These are phyloP conservation scores for Ploettnerulaceae sp. DNA, from an alignment of 2,329 filamentous ascomycete species.

Conservation along the genomic window DNA sequence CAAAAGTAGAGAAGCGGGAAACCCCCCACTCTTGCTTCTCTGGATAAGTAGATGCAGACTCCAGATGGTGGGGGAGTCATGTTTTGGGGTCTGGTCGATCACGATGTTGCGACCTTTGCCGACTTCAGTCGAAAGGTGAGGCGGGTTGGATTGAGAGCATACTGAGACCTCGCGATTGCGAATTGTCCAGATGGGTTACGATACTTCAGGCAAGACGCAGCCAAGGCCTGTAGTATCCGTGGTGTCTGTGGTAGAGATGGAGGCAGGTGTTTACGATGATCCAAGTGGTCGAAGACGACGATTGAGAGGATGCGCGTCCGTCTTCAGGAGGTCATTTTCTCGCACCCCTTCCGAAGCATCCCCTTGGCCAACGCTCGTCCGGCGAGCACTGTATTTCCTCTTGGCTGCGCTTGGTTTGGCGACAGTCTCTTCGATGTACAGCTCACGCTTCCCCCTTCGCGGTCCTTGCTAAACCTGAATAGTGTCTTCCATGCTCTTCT, in stretches of 20 bases:
- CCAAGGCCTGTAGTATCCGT: no score
- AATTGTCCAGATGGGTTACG: no score
- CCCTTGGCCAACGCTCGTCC: slow-evolving; percentile 16
- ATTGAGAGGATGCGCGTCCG: neutral
- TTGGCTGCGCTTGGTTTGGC: slow-evolving; percentile 5
- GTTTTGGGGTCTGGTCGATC: no score
- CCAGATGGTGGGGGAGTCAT: no score
- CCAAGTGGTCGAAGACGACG: neutral
- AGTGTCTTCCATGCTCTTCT: slow-evolving; percentile 32
- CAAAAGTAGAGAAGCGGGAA: neutral
- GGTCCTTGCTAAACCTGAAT: neutral
- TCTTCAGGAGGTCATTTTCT: slow-evolving; percentile 4
- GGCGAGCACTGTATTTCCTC: slow-evolving; percentile 11
- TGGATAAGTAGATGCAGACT: no score
- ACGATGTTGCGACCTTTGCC: no score
- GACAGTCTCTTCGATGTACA: slow-evolving; percentile 13
- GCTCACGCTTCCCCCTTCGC: neutral
- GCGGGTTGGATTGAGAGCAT: no score
- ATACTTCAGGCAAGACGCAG: no score
- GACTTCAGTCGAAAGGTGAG: no score
- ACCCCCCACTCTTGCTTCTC: no score
- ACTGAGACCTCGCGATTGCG: no score
- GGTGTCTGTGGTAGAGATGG: neutral
- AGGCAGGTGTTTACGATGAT: neutral
- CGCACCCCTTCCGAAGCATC: slow-evolving; percentile 8